Evolutionary conservation across 495 filamentous ascomycete species (phyloP).

Genomic region (Penicillium roqueforti): DNA sequence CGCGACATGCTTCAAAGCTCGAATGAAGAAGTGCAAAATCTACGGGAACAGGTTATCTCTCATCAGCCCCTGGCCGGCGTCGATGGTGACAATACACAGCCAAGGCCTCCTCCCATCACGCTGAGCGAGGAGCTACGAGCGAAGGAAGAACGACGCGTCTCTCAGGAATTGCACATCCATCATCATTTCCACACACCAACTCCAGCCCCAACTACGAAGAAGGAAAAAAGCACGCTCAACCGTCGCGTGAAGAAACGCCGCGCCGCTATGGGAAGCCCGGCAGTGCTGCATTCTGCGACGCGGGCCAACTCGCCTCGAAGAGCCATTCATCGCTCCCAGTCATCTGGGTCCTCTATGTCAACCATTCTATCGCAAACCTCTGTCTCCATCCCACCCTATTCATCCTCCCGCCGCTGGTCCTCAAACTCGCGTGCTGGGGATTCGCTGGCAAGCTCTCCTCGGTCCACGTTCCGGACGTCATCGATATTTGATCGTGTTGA

Average conservation of each 20-base stretch:
- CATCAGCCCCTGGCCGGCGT: conserved; percentile 63
- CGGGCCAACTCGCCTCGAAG: conserved; percentile 38
- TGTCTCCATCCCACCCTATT: conserved; percentile 51
- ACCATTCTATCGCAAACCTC: conserved; percentile 62
- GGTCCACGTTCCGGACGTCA: conserved; percentile 66
- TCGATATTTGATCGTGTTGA: conserved; percentile 71
- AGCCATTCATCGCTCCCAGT: conserved; percentile 36
- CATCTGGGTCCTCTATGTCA: conserved; percentile 48
- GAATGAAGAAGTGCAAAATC: conserved; percentile 86
- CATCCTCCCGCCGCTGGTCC: conserved; percentile 58
- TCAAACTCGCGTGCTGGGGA: conserved; percentile 62
- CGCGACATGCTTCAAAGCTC: conserved; percentile 86
- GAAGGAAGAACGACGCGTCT: conserved; percentile 47
- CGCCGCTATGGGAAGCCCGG: conserved; percentile 47
- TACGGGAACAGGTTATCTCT: conserved; percentile 76
- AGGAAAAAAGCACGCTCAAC: conserved; percentile 45
- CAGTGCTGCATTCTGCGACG: conserved; percentile 55
- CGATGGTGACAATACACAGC: conserved; percentile 21
- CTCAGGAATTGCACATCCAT: conserved; percentile 82
- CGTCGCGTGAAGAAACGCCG: conserved; percentile 71
- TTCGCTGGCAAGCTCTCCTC: conserved; percentile 78
- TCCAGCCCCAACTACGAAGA: conserved; percentile 32
- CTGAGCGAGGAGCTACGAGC: conserved; percentile 66
- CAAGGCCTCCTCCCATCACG: conserved; percentile 34
- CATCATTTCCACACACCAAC: conserved; percentile 80